Evolutionary conservation across 768 basidiomycete species (phyloP), one percentile per base, ranked within the genome.

Genomic region (Lyophyllum decastes): DNA sequence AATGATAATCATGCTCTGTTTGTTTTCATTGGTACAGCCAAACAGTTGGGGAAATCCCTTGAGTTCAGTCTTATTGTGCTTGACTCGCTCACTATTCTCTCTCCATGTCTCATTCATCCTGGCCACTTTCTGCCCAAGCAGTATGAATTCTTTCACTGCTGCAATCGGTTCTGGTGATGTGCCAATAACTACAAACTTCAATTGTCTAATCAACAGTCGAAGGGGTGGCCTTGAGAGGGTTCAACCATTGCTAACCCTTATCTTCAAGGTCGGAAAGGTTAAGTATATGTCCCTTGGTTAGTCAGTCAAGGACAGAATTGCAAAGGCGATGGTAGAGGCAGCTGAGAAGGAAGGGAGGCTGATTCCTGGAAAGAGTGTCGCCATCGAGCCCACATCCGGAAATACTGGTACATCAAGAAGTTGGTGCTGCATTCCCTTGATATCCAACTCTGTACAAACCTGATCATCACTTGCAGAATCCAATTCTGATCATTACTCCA

Each of bases 321-420:
- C 95, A 25, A 95, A 94, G 71, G 87, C 93, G 11, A 99, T 99
- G 96, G 85, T 98, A 1, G 89, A 94, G 62, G 84, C 88, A 17
- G 97, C 96, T 6, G 97, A 99, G 78, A 79, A 80, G 53, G 88
- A 93, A 33, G 95, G 95, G 33, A 86, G 78, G 49, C 84, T 99
- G 40, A 80, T 92, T 34, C 91, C 92, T 0, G 95, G 95, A 0
- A 80, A 92, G 73, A 94, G 91, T 63, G 86, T 95, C 51, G 86
- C 98, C 55, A 95, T 99, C 59, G 97, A 99, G 70, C 94, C 97
- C 0, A 97, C 92, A 8, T 93, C 92, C 11, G 94, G 94, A 21
- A 96, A 97, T 66, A 96, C 95, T n/a, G 95, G 68, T 90, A 88
- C 67, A 89, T 91, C 54, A 87, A 90, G 68, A 91, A 87, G 90